A percentile compares a stretch with the other conserved stretches of the same genome.
Evolutionary conservation across 257 asterid genomes (phyloP).

Genomic region (Linderniella brevidens): DNA sequence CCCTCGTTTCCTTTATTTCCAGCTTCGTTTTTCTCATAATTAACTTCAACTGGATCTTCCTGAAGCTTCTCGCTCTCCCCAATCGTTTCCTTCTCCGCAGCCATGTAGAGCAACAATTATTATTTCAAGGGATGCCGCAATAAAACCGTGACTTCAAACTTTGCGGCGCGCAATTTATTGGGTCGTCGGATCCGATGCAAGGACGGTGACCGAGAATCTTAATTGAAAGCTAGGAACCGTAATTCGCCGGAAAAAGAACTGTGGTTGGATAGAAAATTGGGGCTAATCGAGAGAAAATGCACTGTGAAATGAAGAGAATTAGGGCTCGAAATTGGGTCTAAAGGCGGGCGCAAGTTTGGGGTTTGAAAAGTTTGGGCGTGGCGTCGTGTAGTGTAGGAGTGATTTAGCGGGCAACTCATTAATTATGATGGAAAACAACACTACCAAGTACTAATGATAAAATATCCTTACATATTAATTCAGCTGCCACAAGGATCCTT

Average conservation of each 20-base stretch:
- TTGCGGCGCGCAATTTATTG: not conserved
- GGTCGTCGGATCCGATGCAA: slow-evolving; percentile 5
- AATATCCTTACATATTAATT: no score
- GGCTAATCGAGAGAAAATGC: slow-evolving; percentile 10
- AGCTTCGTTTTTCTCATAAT: slow-evolving; percentile 10
- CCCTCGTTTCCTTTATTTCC: slow-evolving; percentile 11
- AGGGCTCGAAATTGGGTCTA: slow-evolving; percentile 12
- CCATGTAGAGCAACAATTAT: slow-evolving; percentile 21
- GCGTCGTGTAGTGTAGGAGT: no score
- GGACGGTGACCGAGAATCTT: not conserved
- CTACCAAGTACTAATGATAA: no score
- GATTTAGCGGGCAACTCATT: no score
- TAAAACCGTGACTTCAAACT: slow-evolving; percentile 14
- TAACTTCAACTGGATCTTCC: not conserved
- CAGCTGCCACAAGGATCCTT: no score
- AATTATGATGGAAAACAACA: no score
- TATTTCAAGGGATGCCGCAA: not conserved
- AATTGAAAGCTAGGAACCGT: not conserved
- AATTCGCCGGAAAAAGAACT: slow-evolving; percentile 9
- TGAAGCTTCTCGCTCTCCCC: slow-evolving; percentile 22
- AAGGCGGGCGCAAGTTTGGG: slow-evolving; percentile 34
- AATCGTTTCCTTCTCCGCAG: slow-evolving; percentile 27
- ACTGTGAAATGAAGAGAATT: no score
- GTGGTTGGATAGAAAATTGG: slow-evolving; percentile 13
- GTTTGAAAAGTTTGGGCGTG: slow-evolving; percentile 19